Conservation (phyloP, 768 basidiomycete genomes). For the Rickenella mellea region DNA sequence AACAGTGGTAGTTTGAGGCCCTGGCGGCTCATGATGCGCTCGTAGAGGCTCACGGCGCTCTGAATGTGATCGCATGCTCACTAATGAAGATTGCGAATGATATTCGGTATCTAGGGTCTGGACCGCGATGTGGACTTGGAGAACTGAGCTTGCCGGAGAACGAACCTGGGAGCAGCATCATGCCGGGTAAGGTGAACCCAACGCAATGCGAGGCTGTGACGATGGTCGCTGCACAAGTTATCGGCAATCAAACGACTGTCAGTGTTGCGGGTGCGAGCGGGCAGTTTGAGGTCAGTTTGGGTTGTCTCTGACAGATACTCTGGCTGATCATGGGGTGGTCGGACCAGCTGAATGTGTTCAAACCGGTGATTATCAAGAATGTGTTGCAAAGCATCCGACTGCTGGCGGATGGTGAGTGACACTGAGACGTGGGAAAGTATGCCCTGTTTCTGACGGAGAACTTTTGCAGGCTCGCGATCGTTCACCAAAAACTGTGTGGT, state of each 20-base stretch:
- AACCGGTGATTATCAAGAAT: slow-evolving; percentile 98
- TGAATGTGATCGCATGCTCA: slow-evolving; percentile 94
- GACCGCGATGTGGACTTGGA: slow-evolving; percentile 94
- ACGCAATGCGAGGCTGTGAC: slow-evolving; percentile 98
- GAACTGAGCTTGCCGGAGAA: slow-evolving; percentile 94
- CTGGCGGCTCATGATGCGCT: slow-evolving; percentile 97
- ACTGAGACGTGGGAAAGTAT: not conserved
- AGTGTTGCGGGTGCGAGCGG: slow-evolving; percentile 90
- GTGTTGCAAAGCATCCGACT: slow-evolving; percentile 93
- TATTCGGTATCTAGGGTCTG: slow-evolving; percentile 94
- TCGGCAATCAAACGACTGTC: slow-evolving; percentile 93
- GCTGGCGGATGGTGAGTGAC: slow-evolving; percentile 70
- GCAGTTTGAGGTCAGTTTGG: slow-evolving; percentile 80
- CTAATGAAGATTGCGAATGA: slow-evolving; percentile 99
- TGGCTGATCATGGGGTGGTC: not conserved
- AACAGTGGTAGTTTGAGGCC: slow-evolving; percentile 76
- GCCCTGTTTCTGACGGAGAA: not conserved
- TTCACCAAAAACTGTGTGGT: slow-evolving; percentile 97
- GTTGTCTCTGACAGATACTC: not conserved
- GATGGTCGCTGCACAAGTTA: slow-evolving; percentile 98
- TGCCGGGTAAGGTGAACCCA: slow-evolving; percentile 99
- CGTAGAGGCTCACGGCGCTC: slow-evolving; percentile 92
- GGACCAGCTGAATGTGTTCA: slow-evolving; percentile 92
- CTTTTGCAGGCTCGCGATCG: slow-evolving; percentile 83
- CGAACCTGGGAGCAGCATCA: slow-evolving; percentile 97